Evolutionary conservation across 176 grass and related monocot species (phyloP), one percentile per base, ranked within the genome.

Genomic region (Oryza rufipogon): DNA sequence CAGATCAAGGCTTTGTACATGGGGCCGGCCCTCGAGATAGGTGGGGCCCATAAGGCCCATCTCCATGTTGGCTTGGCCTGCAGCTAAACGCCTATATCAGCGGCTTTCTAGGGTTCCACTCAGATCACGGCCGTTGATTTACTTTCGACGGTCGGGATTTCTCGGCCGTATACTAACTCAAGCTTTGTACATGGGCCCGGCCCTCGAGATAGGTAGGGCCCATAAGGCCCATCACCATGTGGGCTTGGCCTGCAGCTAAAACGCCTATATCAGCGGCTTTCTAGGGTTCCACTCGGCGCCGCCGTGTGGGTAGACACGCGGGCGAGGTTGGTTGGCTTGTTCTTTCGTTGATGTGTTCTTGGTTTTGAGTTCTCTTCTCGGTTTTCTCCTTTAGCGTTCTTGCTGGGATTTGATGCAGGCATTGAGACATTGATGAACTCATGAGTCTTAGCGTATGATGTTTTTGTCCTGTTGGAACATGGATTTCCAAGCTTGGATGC

Each of bases 401-500:
- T 6, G 12, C 28, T 49, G 13, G 22, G 48, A 11, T 52, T 11
- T 74, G 45, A 36, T 0, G 34, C 34, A 36, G 34, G 46, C 14
- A 33, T 33, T 32, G 15, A 9, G 11, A 1, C 46, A 33, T 19
- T 10, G 15, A 33, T 52, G 45, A 33, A 32, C 48, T 74, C 42
- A 6, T 0, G 23, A 51, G 45, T 74, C 45, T 17, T 17, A 16
- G 71, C 44, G 25, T 46, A 48, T 14, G 42, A 45, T 16, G 4
- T 51, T 16, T 16, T 49, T 6, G 8, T 19, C 13, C 46, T 6
- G 22, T 49, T 73, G 44, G 71, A 74, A 19, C 47, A 20, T 54
- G 47, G 20, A 33, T 33, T 54, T 75, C 46, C 47, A 54, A 20
- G 73, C 73, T 54, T 75, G 73, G 47, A 75, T 54, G 8, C 26